Base-by-base conservation (phyloP, 495 filamentous ascomycete genomes). In the Penicillium odoratum region DNA sequence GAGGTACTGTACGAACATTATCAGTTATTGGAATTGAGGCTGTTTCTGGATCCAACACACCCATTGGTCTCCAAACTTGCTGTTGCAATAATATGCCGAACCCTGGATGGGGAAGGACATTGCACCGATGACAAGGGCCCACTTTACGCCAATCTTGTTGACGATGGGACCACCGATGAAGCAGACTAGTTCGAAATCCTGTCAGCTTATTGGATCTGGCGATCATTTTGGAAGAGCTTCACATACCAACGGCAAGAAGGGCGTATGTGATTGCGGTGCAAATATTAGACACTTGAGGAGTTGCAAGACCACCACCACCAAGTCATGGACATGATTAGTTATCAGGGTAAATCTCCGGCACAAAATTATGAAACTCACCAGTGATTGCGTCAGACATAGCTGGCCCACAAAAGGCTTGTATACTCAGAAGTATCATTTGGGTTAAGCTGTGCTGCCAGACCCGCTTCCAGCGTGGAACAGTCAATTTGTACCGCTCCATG, bases 71-170 rank as follows among this genome's bases (percentile, higher is more conserved):
- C 68, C 68, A 53, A 68, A 70, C 43, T 70, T 70, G 63, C 68
- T 70, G 31, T 70, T 70, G 48, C 68, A 70, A 43, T 70, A 70
- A 42, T 70, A 70, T 13, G 68, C 65, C 5, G 68, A 70, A 3
- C 68, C 68, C 29, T 70, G 58, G 21, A 70, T 70, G 3, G 68
- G 68, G 28, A 70, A 70, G n/a, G 68, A 68, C 57, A 66, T 56
- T 8, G 68, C 59, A 11, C 68, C 68, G 44, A 70, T 45, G 9
- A 70, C 65, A 0, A 70, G 40, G 10, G 68, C 65, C 68, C 68
- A 70, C n/a, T 70, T 70, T 36, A 70, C 63, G 4, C 68, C 68
- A n/a, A 70, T 55, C 25, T 70, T 70, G 55, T 70, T 70, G 40
- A 70, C 68, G 3, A 70, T 57, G 5, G 68, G 68, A 31, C 68